Conservation (phyloP, 2,329 filamentous ascomycete species). For the Phaeosphaeriaceae sp. region DNA sequence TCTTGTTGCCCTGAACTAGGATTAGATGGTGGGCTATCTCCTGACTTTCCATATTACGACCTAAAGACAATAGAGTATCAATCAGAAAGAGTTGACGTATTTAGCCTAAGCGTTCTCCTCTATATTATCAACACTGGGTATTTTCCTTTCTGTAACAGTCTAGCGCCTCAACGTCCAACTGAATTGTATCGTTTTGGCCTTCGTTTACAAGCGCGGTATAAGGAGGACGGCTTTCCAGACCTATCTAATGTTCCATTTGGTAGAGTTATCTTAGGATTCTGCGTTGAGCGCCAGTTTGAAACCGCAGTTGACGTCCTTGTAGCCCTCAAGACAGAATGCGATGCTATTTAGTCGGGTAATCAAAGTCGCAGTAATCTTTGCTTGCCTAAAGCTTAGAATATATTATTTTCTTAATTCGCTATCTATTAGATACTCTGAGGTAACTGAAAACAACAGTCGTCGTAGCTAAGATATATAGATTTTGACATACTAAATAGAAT, state of each 20-base stretch:
- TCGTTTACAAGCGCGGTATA: conserved; percentile 6
- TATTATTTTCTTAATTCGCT: no score
- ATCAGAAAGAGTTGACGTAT: conserved; percentile 9
- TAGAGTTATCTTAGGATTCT: conserved; percentile 16
- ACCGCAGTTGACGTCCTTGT: conserved; percentile 15
- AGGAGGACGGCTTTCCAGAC: conserved; percentile 11
- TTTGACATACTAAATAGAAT: no score
- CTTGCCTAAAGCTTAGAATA: no score
- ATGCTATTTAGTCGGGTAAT: no score
- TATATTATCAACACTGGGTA: conserved; percentile 15
- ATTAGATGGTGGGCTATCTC: conserved; percentile 12
- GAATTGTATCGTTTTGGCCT: no score
- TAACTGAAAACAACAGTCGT: no score
- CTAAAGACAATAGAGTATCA: no score
- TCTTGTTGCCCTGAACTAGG: conserved; percentile 12
- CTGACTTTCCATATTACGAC: conserved; percentile 14
- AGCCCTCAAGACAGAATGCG: conserved; percentile 15
- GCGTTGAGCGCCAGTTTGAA: conserved; percentile 12
- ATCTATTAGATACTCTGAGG: no score
- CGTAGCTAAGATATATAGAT: no score
- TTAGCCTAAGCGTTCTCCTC: conserved; percentile 11
- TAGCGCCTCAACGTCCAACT: no score
- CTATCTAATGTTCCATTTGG: conserved; percentile 10
- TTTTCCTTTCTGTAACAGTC: conserved; percentile 15
- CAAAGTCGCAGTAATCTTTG: no score